These are phyloP conservation scores for Trichoderma brevicompactum DNA, from an alignment of 2,329 filamentous ascomycete genomes.

Conservation along the genomic window DNA sequence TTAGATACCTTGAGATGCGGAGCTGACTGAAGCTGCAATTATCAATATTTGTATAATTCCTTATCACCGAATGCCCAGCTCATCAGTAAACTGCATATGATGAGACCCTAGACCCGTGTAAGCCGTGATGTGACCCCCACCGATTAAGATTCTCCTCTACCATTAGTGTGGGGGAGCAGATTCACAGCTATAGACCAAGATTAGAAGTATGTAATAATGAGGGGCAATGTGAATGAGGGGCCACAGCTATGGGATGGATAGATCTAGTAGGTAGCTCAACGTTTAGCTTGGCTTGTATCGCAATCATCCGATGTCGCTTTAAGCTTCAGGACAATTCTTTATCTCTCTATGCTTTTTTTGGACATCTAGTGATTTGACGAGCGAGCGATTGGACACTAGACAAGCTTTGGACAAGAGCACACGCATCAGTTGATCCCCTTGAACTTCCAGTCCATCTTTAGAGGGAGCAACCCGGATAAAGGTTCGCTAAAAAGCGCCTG, in stretches of 20 bases:
- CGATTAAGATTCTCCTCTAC: not conserved
- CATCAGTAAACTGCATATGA: not conserved
- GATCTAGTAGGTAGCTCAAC: not conserved
- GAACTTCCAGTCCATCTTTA: not conserved
- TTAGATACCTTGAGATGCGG: too few relatives aligned
- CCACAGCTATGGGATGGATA: not conserved
- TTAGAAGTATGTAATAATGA: constrained; percentile 4
- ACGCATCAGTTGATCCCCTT: too few relatives aligned
- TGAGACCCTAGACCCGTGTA: too few relatives aligned
- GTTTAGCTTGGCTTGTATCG: not conserved
- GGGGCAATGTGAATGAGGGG: constrained; percentile 24
- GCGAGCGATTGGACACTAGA: not conserved
- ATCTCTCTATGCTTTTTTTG: not conserved
- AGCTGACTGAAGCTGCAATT: too few relatives aligned
- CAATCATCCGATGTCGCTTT: constrained; percentile 16
- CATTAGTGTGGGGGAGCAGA: constrained; percentile 16
- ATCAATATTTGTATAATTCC: too few relatives aligned
- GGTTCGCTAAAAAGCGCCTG: not conserved
- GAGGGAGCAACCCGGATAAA: not conserved
- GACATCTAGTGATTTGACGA: not conserved
- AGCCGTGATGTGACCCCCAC: constrained; percentile 5
- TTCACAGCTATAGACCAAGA: not conserved
- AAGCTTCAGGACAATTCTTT: not conserved
- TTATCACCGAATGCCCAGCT: too few relatives aligned
- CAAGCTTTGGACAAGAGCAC: not conserved